A percentile compares a stretch with the other conserved stretches of the same genome.
These are phyloP conservation scores for Zygnema circumcarinatum DNA, from an alignment of 139 green algal species.

Conservation along the genomic window DNA sequence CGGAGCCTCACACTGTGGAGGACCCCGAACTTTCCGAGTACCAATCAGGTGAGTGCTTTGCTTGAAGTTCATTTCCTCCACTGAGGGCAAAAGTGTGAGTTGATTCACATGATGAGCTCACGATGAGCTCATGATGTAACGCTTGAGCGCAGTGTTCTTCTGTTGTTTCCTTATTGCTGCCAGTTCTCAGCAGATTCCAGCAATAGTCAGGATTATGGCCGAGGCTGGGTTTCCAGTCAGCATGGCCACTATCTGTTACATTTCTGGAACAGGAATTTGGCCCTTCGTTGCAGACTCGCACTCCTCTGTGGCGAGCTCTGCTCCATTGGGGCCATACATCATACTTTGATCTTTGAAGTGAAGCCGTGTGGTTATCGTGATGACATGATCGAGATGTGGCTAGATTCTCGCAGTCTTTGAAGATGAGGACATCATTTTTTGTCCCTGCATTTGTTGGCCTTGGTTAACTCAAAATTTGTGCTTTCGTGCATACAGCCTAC, in stretches of 20 bases:
- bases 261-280: background rate
- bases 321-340: background rate
- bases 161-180: background rate
- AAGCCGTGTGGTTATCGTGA: background rate
- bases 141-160: background rate
- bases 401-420: background rate
- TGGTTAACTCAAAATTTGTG: slow-evolving; percentile 12
- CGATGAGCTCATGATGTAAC: background rate
- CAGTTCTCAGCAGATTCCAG: background rate
- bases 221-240: background rate
- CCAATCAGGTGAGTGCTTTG: background rate
- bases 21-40: background rate
- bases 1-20: background rate
- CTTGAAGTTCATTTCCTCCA: background rate
- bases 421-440: background rate
- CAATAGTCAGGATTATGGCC: background rate
- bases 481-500: slow-evolving; percentile 9
- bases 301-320: background rate
- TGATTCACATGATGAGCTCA: background rate
- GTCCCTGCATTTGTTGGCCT: background rate
- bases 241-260: background rate
- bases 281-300: background rate
- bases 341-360: background rate
- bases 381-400: background rate
- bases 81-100: background rate